Evolutionary conservation across 2,329 filamentous ascomycete species (phyloP), one percentile per base, ranked within the genome.

Genomic region (Plectosphaerella cucumerina): DNA sequence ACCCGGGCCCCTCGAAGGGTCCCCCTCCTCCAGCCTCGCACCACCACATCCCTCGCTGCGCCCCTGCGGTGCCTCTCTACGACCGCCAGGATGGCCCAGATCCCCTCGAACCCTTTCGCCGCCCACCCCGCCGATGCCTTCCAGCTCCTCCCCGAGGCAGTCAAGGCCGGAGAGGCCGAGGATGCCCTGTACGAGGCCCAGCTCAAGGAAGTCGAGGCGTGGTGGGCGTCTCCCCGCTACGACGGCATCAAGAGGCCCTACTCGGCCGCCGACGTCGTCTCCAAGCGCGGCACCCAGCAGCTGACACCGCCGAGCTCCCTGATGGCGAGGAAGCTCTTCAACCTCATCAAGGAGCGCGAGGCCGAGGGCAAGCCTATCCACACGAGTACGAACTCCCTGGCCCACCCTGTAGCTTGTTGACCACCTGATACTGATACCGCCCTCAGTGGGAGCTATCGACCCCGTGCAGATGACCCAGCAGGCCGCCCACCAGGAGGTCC

Each of bases 391-490:
- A 9, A 31, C 26, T 57, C 41, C 17, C 31, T 5, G 17, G 12
- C 35, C 6, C 5, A 21, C 44, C n/a, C 6, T n/a, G 23, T 11
- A 14, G 44, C 21, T 17, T 35, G 14, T 34, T 21, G 22, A 20
- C 8, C 5, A 42, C n/a, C 39, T 42, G 17, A 31, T 5, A 33
- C 56, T 61, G 50, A 62, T 47, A 59, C 56, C 50, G 17, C 6
- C 6, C 49, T 1, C 55, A 93, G 89, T 99, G 88, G 94, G 94
- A 60, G 94, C 92, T 53, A 95, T 99, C 70, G 94, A 99, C 65
- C 94, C 94, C n/a, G 85, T 97, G 11, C 94, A 99, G 73, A 97
- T 99, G 94, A 96, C 94, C 46, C 94, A 99, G 70, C 94, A 97
- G 75, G 94, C 94, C 15, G 83, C 89, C 6, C 89, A 97, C 72